Evolutionary conservation across 306 rosid species (phyloP).

Genomic region (Fragaria iinumae): DNA sequence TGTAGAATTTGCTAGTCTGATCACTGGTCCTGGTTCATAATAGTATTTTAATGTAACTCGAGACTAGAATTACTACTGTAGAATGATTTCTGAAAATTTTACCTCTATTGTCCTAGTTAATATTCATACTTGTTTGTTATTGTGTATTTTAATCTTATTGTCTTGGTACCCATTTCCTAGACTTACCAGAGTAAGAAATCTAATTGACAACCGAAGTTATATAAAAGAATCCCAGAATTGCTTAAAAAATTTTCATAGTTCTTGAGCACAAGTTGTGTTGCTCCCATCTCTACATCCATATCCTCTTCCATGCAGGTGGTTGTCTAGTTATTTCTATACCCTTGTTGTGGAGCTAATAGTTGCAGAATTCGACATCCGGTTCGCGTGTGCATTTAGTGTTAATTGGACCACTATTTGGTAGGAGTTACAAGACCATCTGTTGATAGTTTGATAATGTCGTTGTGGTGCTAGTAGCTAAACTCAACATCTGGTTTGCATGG

Average conservation of each 20-base stretch:
- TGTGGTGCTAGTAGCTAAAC: too few relatives aligned
- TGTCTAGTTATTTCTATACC: not conserved
- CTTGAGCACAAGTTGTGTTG: not conserved
- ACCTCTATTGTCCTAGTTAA: not conserved
- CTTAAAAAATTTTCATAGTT: not conserved
- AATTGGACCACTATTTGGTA: too few relatives aligned
- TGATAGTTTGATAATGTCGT: too few relatives aligned
- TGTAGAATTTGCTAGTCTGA: not conserved
- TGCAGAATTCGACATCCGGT: too few relatives aligned
- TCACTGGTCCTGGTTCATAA: slow-evolving; percentile 1
- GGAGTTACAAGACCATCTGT: too few relatives aligned
- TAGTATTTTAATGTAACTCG: not conserved
- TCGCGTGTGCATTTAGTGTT: too few relatives aligned
- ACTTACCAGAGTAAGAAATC: not conserved
- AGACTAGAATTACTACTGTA: not conserved
- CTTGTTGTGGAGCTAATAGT: not conserved
- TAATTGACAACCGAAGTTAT: not conserved
- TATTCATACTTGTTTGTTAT: not conserved
- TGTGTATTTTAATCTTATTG: not conserved
- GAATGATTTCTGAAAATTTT: not conserved
- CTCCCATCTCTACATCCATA: not conserved
- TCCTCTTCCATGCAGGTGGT: not conserved
- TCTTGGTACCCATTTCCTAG: not conserved
- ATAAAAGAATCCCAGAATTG: not conserved
- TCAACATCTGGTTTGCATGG: too few relatives aligned